Evolutionary conservation across 2,329 filamentous ascomycete genomes (phyloP), one percentile per base, ranked within the genome.

Genomic region (Calonectria pteridis): DNA sequence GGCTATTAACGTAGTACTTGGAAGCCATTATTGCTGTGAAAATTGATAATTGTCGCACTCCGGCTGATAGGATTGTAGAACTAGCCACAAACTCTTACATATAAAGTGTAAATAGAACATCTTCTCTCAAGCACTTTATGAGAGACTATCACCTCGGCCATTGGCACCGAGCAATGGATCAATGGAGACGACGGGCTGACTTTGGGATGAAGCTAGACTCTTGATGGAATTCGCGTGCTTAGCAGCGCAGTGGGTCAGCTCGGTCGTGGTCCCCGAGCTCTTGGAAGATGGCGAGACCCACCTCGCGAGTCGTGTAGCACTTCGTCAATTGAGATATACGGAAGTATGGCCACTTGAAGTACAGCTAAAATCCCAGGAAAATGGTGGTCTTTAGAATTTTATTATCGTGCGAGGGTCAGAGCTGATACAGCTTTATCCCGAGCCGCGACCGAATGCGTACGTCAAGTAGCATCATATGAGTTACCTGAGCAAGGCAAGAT

Each of bases 1-100:
- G 69, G 20, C 33, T 69, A 26, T 74, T 74, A 6, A 49, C 26
- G 28, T 70, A 74, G 16, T 55, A 40, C 4, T 59, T 65, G 35
- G 68, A 49, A 1, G 63, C 51, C 59, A 66, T 71, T 33, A 43
- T 46, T 13, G 33, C 13, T 3, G 16, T 20, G 35, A 33, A 37
- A 46, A 11, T 43, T 16, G 37, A 29, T 2, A 13, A n/a, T 23
- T 46, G 31, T 37, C 14, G 28, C 26, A 31, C 26, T 2, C 5
- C 1, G 16, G 35, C 2, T 35, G 28, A 2, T 29, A 1, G 10
- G 23, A 46, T 63, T 63, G 9, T 26, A 10, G 37, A 16, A 13
- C 59, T 14, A 6, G 23, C 31, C 35, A 31, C n/a, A 10, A n/a
- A 33, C 11, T 11, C 28, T 62, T 62, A 62, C 23, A 37, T 40